Conservation (phyloP, 345 rosid species). For the Corymbia maculata region DNA sequence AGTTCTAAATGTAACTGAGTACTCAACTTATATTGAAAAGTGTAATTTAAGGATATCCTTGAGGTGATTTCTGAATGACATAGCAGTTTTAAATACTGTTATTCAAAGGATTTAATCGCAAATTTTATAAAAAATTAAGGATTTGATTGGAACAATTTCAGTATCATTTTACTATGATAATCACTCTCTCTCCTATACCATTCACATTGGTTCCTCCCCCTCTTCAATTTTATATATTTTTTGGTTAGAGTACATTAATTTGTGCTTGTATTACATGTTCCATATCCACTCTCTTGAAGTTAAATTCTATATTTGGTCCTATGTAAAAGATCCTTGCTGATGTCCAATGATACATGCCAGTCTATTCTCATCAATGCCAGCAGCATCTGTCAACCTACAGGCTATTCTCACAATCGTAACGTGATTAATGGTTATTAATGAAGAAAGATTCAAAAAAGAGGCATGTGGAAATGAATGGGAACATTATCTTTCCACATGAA, state of each 20-base stretch:
- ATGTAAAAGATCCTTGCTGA: not conserved
- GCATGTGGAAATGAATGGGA: not conserved
- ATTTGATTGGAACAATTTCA: too few species aligned
- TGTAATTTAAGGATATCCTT: not conserved
- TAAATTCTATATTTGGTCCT: not conserved
- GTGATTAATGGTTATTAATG: not conserved
- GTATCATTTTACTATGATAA: not conserved
- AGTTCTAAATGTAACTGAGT: not conserved
- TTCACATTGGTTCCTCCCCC: not conserved
- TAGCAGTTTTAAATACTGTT: not conserved
- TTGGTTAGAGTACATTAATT: not conserved
- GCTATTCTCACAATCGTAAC: not conserved
- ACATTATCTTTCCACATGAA: not conserved
- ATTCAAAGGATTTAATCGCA: not conserved
- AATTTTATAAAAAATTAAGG: too few species aligned
- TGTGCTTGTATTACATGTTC: not conserved
- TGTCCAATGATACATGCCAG: not conserved
- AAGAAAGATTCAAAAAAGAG: not conserved
- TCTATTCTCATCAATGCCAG: not conserved
- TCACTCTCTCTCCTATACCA: not conserved
- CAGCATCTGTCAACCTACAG: not conserved
- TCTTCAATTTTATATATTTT: not conserved
- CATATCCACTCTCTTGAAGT: not conserved
- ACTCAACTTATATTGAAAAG: not conserved
- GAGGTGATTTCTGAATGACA: not conserved